Conservation (phyloP, 2,329 filamentous ascomycete genomes). For the Rosellinia necatrix region DNA sequence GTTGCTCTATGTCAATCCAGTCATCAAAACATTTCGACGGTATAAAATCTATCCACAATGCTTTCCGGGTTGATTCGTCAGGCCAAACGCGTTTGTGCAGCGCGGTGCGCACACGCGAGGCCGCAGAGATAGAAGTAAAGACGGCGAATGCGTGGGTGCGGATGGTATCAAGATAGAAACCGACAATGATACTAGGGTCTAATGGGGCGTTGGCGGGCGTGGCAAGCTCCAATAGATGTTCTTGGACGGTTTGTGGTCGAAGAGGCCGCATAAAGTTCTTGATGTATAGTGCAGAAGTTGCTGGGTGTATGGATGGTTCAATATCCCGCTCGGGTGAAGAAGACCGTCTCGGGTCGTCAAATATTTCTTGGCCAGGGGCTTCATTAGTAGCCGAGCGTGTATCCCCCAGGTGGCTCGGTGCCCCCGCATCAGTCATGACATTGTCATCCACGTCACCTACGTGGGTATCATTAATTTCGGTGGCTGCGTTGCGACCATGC, state of each 20-base stretch:
- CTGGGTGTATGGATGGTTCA: conserved; percentile 68
- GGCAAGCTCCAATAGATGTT: conserved; percentile 72
- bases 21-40: conserved; percentile 72
- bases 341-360: conserved; percentile 21
- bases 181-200: conserved; percentile 61
- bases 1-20: conserved; percentile 72
- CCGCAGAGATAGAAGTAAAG: conserved; percentile 71
- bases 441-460: conserved; percentile 23
- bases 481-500: not conserved
- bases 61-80: conserved; percentile 80
- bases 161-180: conserved; percentile 82
- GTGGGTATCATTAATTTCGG: not conserved
- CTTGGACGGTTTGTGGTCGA: conserved; percentile 67
- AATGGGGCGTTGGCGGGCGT: conserved; percentile 56
- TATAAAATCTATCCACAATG: conserved; percentile 87
- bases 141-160: conserved; percentile 85
- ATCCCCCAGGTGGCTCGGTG: conserved; percentile 25
- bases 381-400: conserved; percentile 21
- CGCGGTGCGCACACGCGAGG: conserved; percentile 73
- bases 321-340: conserved; percentile 43
- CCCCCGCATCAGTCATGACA: conserved; percentile 23
- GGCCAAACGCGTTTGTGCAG: conserved; percentile 86
- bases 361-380: conserved; percentile 29
- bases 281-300: conserved; percentile 83
- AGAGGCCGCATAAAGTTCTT: conserved; percentile 88